Conservation (phyloP, 2,329 filamentous ascomycete genomes). For the Penicillium frequentans region DNA sequence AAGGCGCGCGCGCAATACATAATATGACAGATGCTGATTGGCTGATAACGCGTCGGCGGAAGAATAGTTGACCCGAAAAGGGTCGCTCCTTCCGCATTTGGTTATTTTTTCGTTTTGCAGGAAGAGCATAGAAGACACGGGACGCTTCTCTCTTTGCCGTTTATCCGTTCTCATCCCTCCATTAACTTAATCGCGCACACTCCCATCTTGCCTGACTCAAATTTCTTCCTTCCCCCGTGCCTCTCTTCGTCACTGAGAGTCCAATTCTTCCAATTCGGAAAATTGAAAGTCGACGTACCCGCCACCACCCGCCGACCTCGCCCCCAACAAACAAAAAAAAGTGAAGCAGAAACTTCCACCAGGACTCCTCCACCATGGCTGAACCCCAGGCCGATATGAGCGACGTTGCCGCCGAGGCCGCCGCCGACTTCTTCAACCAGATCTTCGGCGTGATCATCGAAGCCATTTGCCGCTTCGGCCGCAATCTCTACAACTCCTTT, state of each 20-base stretch:
- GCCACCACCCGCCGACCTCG: constrained; percentile 2
- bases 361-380: constrained; percentile 21
- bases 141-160: not conserved
- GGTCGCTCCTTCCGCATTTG: constrained; percentile 6
- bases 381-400: constrained; percentile 19
- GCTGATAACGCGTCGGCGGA: constrained; percentile 18
- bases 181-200: not conserved
- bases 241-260: not conserved
- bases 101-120: not conserved
- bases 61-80: constrained; percentile 16
- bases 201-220: not conserved
- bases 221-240: not conserved
- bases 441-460: constrained; percentile 28
- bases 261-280: not conserved
- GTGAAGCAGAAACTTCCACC: not conserved
- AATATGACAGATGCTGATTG: constrained; percentile 16
- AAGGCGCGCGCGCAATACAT: constrained; percentile 9
- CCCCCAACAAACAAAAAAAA: constrained; percentile 5
- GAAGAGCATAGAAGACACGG: not conserved
- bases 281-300: not conserved
- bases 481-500: constrained; percentile 46
- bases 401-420: constrained; percentile 24
- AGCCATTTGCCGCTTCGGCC: constrained; percentile 31
- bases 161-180: not conserved
- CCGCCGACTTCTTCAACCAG: constrained; percentile 32